Conservation (phyloP, 208 protist genomes). For the Balamuthia mandrillaris region DNA sequence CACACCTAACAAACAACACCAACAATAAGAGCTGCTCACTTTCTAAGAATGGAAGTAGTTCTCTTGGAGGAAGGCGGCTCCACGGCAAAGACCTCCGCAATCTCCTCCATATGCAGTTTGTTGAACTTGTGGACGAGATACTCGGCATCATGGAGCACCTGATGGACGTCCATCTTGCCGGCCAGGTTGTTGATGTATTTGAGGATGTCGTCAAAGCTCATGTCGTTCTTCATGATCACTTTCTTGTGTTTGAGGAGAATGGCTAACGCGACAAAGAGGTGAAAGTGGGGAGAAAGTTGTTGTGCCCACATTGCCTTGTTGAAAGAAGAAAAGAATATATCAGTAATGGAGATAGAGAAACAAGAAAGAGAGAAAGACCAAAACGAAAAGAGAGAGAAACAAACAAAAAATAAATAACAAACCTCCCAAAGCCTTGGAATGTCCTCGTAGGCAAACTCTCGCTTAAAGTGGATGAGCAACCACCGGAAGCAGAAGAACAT, state of each 20-base stretch:
- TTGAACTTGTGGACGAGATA: no score
- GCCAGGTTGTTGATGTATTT: no score
- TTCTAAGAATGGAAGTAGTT: no score
- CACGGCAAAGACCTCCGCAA: no score
- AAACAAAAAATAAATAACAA: neutral
- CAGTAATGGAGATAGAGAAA: neutral
- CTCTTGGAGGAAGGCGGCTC: no score
- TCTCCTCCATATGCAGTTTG: no score
- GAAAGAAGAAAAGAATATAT: no score
- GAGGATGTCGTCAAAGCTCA: constrained; percentile 16
- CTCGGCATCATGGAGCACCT: no score
- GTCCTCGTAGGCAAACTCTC: neutral
- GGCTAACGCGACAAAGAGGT: neutral
- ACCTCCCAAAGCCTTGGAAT: constrained; percentile 3
- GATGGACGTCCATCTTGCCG: no score
- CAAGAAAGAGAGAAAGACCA: neutral
- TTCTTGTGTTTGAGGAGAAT: neutral
- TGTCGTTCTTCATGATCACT: neutral
- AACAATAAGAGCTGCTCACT: no score
- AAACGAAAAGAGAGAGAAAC: neutral
- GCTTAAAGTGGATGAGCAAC: constrained; percentile 27
- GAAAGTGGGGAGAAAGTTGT: neutral
- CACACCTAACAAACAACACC: no score
- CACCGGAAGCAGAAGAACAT: constrained; percentile 37
- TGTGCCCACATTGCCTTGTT: neutral